Conservation (phyloP, 1,139 yeast species). For the Yamadazyma dushanensis region DNA sequence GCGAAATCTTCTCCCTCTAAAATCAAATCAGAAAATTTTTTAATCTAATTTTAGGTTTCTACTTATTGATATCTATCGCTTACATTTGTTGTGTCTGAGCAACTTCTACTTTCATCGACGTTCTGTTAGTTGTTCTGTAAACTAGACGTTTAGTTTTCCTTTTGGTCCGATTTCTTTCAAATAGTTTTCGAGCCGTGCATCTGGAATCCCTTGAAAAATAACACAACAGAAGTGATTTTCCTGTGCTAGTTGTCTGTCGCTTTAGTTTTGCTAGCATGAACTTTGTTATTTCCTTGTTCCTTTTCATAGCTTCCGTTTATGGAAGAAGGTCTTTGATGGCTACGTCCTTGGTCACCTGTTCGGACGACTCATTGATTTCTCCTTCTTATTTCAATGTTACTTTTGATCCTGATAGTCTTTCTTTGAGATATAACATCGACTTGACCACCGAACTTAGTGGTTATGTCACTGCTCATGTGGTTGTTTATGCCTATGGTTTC, state of each 20-base stretch:
- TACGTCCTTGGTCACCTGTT: constrained; percentile 71
- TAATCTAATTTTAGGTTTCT: constrained; percentile 1
- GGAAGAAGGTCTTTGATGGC: constrained; percentile 52
- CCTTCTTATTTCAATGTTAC: constrained; percentile 67
- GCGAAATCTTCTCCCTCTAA: constrained; percentile 1
- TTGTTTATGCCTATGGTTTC: constrained; percentile 78
- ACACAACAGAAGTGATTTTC: too few relatives aligned
- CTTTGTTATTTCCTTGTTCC: constrained; percentile 1
- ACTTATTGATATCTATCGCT: not conserved
- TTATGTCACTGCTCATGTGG: constrained; percentile 57
- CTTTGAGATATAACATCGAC: constrained; percentile 61
- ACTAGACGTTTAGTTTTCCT: too few relatives aligned
- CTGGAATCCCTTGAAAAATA: too few relatives aligned
- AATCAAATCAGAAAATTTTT: constrained; percentile 1
- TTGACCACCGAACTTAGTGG: constrained; percentile 61
- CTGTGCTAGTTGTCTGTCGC: too few relatives aligned
- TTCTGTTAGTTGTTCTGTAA: too few relatives aligned
- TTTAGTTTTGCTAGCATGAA: too few relatives aligned
- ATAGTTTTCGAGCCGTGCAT: too few relatives aligned
- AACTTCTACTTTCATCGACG: too few relatives aligned
- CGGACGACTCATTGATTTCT: constrained; percentile 63
- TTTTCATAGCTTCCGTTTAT: constrained; percentile 1
- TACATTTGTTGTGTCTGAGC: not conserved
- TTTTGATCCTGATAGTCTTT: constrained; percentile 63
- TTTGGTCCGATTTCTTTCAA: too few relatives aligned